Percentiles rank a stretch among this genome's conserved stretches.
phyloP scores from a whole-genome alignment of 345 rosid species.

The Camelina sativa region DNA sequence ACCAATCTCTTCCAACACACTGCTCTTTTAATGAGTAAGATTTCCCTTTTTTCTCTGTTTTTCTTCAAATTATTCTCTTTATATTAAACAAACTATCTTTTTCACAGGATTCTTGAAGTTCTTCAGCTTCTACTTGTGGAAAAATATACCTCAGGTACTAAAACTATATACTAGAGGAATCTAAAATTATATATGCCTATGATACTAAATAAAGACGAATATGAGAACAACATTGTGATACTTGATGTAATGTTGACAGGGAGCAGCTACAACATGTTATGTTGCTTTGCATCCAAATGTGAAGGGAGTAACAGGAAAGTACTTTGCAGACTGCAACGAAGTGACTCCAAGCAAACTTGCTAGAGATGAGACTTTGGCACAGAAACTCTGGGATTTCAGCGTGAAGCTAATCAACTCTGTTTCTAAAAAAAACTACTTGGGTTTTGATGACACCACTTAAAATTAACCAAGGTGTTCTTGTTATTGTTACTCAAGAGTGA shows the following conservation, averaged over 20 bases:
- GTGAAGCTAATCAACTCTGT: conserved; percentile 53
- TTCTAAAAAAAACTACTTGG: conserved; percentile 41
- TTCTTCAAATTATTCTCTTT: background rate
- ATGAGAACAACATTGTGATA: conserved; percentile 12
- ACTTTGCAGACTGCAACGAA: conserved; percentile 83
- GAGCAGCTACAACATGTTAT: conserved; percentile 96
- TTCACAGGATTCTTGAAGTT: conserved; percentile 62
- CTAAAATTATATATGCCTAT: conserved; percentile 5
- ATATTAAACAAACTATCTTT: background rate
- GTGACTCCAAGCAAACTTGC: conserved; percentile 61
- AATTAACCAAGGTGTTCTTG: background rate
- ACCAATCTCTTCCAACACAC: conserved; percentile 79
- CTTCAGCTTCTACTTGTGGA: conserved; percentile 73
- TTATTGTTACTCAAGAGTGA: background rate
- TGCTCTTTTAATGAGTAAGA: conserved; percentile 66
- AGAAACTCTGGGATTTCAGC: conserved; percentile 83
- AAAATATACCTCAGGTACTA: conserved; percentile 82
- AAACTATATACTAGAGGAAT: background rate
- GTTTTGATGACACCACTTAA: conserved; percentile 22
- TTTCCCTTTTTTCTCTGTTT: conserved; percentile 8
- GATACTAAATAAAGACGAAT: conserved; percentile 3
- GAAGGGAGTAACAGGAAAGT: conserved; percentile 73
- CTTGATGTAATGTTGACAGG: conserved; percentile 48
- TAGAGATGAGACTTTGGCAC: conserved; percentile 58
- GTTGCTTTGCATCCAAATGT: conserved; percentile 74